Base-by-base conservation (phyloP, 1,284 basidiomycete species). In the Xerocomus cyaneibrunnescens region DNA sequence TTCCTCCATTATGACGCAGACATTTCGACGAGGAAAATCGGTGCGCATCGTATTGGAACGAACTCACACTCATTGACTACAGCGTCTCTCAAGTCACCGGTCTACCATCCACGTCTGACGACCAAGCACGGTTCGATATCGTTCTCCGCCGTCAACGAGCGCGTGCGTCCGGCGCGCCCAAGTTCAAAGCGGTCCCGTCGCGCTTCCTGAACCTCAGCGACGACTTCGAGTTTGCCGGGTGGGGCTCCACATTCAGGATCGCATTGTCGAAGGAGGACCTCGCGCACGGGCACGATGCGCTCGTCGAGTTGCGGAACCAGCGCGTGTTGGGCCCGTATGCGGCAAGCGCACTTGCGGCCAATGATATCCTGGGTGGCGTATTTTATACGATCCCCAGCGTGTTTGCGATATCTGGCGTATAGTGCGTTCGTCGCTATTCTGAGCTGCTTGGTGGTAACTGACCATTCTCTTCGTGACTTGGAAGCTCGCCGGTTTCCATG, bases 341-440 rank as follows among this genome's bases (percentile, higher is more conserved):
- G 7, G 84, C 79, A 0, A 81, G 78, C 58, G 81, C 83, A 0
- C 68, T 88, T 7, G 81, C 83, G 8, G 87, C 85, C 6, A 87
- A 86, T 56, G 86, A 79, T 8, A 76, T 89, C 3, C 72, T 85
- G 14, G 85, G 87, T 25, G 79, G 84, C 46, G 80, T 87, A 1
- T 87, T 88, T 57, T 89, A 89, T 57, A 78, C 85, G 1, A 70
- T 89, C 34, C 87, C 87, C 13, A 79, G 79, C 1, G 80, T 88
- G 2, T 76, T 84, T 17, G 77, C 74, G 0, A 77, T 79, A 14
- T 75, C 79, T 7, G 77, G 81, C 32, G 72, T 83, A 32, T 85
- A 80, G 81, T 83, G 57, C 50, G 79, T 67, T 12, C 9, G 3
- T 21, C 16, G 30, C 32, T 22, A 40, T 45, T 34, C n/a, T 44